Base-by-base conservation (phyloP, 257 asterid species). In the Solanum medicagineum region DNA sequence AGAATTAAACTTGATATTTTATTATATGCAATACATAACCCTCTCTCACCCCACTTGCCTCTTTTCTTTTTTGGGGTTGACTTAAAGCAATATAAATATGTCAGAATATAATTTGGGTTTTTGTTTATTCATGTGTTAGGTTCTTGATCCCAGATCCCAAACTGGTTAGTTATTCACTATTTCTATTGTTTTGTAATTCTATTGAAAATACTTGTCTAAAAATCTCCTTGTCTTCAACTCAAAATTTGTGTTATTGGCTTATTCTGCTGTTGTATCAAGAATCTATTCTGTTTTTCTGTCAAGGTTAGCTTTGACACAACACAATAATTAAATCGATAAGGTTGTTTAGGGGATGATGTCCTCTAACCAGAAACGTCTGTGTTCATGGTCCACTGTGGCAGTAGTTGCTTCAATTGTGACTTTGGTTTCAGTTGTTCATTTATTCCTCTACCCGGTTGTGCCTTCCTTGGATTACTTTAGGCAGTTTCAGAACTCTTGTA, bases 321-420 rank as follows among this genome's bases (percentile, higher is more conserved):
- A 60, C 63, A 17, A 16, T 55, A 17, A 17, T 59, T n/a, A 63
- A 63, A 63, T 63, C 44, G 87, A 84, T 36, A 83, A 42, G 49
- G 47, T 69, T 66, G 84, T 85, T 17, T 32, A 60, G 44, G 93
- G 92, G 92, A 91, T 93, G 92, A 96, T 94, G 99, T 86, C 86
- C 85, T 87, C 92, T 91, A 83, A 88, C 90, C 97, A 91, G 93
- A 96, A 93, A 92, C 91, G 97, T 94, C 94, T 89, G 93, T 89
- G 91, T 86, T 93, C 98, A 90, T 94, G 95, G 97, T 93, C 98
- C 91, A 91, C 91, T 49, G 91, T 87, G 82, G 93, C 92, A 53
- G 82, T 91, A 20, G 85, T 91, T 82, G 97, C 94, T 90, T 93
- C 94, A 55, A 29, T 93, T 84, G 84, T 94, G 87, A 92, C 92